Conservation (phyloP, 129 eudicot genomes). For the Flaveria sonorensis region DNA sequence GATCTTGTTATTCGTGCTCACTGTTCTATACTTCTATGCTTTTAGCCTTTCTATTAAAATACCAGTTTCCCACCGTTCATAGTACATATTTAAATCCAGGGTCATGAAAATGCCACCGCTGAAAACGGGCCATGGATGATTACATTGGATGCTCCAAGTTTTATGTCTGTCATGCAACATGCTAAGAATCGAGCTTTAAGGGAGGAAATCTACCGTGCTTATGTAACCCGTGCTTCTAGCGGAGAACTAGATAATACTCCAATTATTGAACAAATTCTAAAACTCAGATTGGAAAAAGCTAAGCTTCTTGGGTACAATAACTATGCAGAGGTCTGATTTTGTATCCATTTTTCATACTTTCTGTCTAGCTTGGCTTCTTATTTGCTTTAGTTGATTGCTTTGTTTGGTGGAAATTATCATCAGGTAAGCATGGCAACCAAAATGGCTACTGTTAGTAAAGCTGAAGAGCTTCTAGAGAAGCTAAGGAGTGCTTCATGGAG, state of each 20-base stretch:
- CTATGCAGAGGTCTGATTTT: slow-evolving; percentile 79
- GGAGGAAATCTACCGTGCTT: slow-evolving; percentile 91
- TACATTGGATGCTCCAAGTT: slow-evolving; percentile 96
- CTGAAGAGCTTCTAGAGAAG: slow-evolving; percentile 95
- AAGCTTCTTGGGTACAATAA: slow-evolving; percentile 95
- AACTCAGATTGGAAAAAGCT: slow-evolving; percentile 87
- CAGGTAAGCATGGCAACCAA: slow-evolving; percentile 98
- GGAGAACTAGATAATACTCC: slow-evolving; percentile 91
- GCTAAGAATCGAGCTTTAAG: slow-evolving; percentile 79
- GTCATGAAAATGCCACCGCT: slow-evolving; percentile 94
- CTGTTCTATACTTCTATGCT: slow-evolving; percentile 25
- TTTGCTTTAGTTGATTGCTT: slow-evolving; percentile 10
- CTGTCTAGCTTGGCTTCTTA: slow-evolving; percentile 8
- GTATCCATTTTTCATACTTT: not conserved
- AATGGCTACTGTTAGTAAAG: slow-evolving; percentile 97
- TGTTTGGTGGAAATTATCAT: slow-evolving; percentile 14
- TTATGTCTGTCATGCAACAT: slow-evolving; percentile 92
- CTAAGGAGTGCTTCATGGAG: slow-evolving; percentile 93
- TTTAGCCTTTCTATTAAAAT: not conserved
- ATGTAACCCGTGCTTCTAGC: slow-evolving; percentile 83
- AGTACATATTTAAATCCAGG: slow-evolving; percentile 46
- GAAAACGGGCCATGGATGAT: slow-evolving; percentile 96
- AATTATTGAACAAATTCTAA: slow-evolving; percentile 77
- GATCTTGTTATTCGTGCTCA: not conserved
- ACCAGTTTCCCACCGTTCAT: slow-evolving; percentile 14